Conservation (phyloP, 257 asterid species). For the Jacaranda copaia region DNA sequence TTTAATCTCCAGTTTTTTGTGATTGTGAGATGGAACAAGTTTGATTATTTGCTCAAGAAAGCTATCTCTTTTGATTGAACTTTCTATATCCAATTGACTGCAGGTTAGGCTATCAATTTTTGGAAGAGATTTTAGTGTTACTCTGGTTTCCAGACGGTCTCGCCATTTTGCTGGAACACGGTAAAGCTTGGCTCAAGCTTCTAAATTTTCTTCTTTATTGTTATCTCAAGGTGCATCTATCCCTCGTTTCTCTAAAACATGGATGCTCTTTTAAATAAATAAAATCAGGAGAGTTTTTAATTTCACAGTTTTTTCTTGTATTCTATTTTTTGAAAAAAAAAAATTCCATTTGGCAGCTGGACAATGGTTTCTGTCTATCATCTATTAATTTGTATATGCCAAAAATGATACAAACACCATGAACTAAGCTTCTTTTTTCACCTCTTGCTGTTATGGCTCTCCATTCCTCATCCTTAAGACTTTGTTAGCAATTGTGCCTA, state of each 20-base stretch:
- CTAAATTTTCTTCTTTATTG: slow-evolving; percentile 7
- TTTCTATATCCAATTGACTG: slow-evolving; percentile 35
- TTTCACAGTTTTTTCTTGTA: slow-evolving; percentile 3
- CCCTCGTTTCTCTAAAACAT: slow-evolving; percentile 19
- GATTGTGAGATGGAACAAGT: slow-evolving; percentile 16
- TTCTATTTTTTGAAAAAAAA: background rate
- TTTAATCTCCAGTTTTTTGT: background rate
- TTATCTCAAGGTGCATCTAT: slow-evolving; percentile 5
- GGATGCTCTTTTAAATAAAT: slow-evolving; percentile 19
- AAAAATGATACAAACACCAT: slow-evolving; percentile 16
- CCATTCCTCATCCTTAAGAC: background rate
- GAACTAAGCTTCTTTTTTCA: background rate
- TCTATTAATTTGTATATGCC: slow-evolving; percentile 11
- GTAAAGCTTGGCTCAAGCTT: slow-evolving; percentile 49
- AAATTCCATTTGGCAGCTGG: slow-evolving; percentile 10
- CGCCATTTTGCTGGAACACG: slow-evolving; percentile 99
- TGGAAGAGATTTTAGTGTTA: slow-evolving; percentile 91
- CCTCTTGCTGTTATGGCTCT: background rate
- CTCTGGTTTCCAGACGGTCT: slow-evolving; percentile 94
- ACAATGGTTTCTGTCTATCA: slow-evolving; percentile 2
- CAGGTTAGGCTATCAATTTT: slow-evolving; percentile 90
- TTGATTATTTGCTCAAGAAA: slow-evolving; percentile 19
- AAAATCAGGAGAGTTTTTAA: slow-evolving; percentile 11
- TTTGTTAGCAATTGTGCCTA: slow-evolving; percentile 4
- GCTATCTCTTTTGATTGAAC: slow-evolving; percentile 10